Evolutionary conservation across 257 asterid species (phyloP), one percentile per base, ranked within the genome.

Genomic region (Agastache rugosa): DNA sequence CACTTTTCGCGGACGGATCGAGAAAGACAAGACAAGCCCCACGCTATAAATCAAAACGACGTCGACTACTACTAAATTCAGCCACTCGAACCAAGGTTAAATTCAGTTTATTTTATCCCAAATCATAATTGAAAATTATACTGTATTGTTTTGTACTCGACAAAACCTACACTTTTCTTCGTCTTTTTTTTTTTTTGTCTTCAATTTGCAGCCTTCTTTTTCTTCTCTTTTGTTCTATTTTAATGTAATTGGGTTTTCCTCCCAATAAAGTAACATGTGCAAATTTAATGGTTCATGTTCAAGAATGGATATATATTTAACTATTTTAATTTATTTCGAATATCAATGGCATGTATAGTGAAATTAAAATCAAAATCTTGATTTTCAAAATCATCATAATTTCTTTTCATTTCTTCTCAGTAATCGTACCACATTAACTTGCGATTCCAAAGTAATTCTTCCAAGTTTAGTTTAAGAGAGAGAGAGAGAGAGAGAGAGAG

Each of bases 131-230:
- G 16, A 29, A 60, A 47, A 35, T 35, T 11, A n/a, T n/a, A n/a
- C n/a, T 14, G 12, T 8, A 8, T 35, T n/a, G 25, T 17, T 41
- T 23, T 25, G 6, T 11, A 41, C 51, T 41, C 48, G n/a, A 62
- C 68, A 62, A 62, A 63, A 63, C 69, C 50, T 66, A 23, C 58
- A 44, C 37, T 48, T 51, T 50, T 5, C 11, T 15, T 47, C 8
- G 7, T 19, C 47, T 27, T 17, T 50, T 31, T 8, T 17, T 16
- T 35, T 37, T 69, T 37, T 8, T 16, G n/a, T 9, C 48, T 15
- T 66, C n/a, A 19, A 39, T 41, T 58, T 23, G 59, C 72, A 66
- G 59, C 42, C 72, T 65, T 41, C 37, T 37, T 63, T 42, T 20
- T 11, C 47, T 15, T 44, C 12, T n/a, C 23, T n/a, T 50, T 22